phyloP scores from a whole-genome alignment of 2,329 filamentous ascomycete genomes.

The Colletotrichum ledebouriae region DNA sequence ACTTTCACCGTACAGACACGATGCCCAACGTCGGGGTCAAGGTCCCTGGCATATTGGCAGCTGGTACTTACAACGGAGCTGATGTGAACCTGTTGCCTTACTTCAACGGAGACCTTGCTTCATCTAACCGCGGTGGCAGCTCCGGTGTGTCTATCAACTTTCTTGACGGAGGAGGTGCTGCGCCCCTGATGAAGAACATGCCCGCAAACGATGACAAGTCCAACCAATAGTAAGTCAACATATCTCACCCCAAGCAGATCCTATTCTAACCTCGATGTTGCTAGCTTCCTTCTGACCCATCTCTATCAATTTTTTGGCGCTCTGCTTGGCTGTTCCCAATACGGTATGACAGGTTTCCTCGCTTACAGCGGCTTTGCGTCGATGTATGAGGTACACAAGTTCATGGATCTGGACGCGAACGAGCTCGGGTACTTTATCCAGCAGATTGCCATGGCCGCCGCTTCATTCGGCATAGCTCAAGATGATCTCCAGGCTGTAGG shows the following conservation, averaged over 20 bases:
- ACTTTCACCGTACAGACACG: slow-evolving; percentile 56
- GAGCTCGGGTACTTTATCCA: slow-evolving; percentile 71
- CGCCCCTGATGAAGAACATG: slow-evolving; percentile 67
- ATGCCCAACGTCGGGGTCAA: slow-evolving; percentile 64
- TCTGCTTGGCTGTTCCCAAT: slow-evolving; percentile 67
- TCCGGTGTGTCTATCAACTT: slow-evolving; percentile 68
- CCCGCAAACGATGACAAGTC: slow-evolving; percentile 64
- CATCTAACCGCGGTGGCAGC: slow-evolving; percentile 64
- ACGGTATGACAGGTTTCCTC: slow-evolving; percentile 63
- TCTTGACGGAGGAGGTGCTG: slow-evolving; percentile 70
- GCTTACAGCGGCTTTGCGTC: slow-evolving; percentile 60
- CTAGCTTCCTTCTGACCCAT: slow-evolving; percentile 69
- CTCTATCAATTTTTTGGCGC: slow-evolving; percentile 73
- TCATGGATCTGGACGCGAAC: slow-evolving; percentile 67
- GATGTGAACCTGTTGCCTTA: slow-evolving; percentile 71
- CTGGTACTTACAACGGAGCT: slow-evolving; percentile 62
- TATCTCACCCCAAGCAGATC: background rate
- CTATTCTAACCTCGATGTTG: slow-evolving; percentile 9
- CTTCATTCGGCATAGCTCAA: slow-evolving; percentile 70
- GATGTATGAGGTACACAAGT: slow-evolving; percentile 69
- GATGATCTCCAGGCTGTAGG: slow-evolving; percentile 65
- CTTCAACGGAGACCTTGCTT: slow-evolving; percentile 68
- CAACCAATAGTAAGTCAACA: slow-evolving; percentile 65
- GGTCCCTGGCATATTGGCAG: slow-evolving; percentile 70
- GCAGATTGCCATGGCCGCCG: slow-evolving; percentile 68